Base-by-base conservation (phyloP, 2,329 filamentous ascomycete genomes). In the Zarea fungicola region DNA sequence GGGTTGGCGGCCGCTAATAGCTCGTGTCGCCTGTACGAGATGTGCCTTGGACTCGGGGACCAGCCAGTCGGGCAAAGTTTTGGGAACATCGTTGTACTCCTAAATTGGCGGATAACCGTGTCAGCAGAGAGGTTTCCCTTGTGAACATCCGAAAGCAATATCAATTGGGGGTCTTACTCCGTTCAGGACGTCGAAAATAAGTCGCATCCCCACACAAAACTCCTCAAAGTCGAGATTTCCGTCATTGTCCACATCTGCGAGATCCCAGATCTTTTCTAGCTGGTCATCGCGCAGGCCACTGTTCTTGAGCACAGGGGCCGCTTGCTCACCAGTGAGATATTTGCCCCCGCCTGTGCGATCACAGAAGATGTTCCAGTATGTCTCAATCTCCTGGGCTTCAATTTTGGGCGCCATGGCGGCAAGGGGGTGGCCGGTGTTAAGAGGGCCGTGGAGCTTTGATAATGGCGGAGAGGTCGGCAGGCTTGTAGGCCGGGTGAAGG, bases 171-270 rank as follows among this genome's bases (percentile, higher is more conserved):
- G n/a, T 71, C 79, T 54, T 77, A 95, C 89, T 60, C 93, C 93
- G 63, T 99, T 99, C 59, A 99, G 84, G 56, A 97, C 74, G 66
- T 99, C 93, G 68, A 97, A 99, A 61, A 97, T 96, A 62, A 99
- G 75, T 62, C 93, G 83, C 93, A 99, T 99, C 32, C 91, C 93
- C 51, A 99, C 93, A 68, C 93, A 99, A 68, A 99, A 99, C 76
- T 99, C 93, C 72, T 99, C 93, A 73, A 99, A 99, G 71, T 99
- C 93, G 48, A 99, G 77, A 69, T 95, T 95, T 55, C 93, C 93
- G 73, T 99, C 93, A 60, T 91, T 91, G 70, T 99, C 93, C 53
- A 99, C 89, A 66, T 99, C 93, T 51, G 93, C 89, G 54, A 99
- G 78, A 63, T 99, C 93, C 93, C 93, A 99, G 54, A 99, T 89